Base-by-base conservation (phyloP, 2,329 filamentous ascomycete species). In the Didymella exigua region DNA sequence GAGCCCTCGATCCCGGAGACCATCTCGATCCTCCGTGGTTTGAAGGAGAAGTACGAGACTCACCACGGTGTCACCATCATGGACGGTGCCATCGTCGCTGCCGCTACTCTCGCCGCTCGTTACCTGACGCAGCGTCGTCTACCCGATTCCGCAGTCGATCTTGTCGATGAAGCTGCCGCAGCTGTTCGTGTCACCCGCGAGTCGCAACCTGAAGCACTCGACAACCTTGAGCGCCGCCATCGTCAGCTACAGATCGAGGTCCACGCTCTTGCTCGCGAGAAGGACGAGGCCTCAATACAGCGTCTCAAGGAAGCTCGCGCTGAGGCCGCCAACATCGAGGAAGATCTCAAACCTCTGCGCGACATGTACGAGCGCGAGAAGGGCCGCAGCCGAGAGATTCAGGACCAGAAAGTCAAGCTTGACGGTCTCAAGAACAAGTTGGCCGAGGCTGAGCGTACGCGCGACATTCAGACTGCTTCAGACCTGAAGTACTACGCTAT, bases 401-500 rank as follows among this genome's bases (percentile, higher is more conserved):
- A 98, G 75, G 89, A 96, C 65, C 90, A 91, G 59, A 98, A 96
- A 82, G 83, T 96, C 73, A 98, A 98, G 79, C 87, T 98, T 48
- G 95, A 99, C 64, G 86, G 89, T 56, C 85, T 98, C 61, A 90
- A 91, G 77, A 90, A 93, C 76, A 96, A 97, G 77, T 85, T 91
- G 61, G 93, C 96, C 62, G 92, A 97, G 69, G 93, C 93, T n/a
- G 90, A 91, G 74, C 89, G 96, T 73, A 85, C 87, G 59, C 87
- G 91, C 49, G 91, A 98, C 72, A 87, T 95, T 60, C 84, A 86
- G 63, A 92, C 89, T 37, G 95, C 93, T 55, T 96, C 95, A 42
- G 95, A 99, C 76, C 84, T 99, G 60, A 89, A 96, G 75, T 98
- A 98, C 80, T 96, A 96, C 72, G 95, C 93, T 58, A 98, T 99